Evolutionary conservation across 2,329 filamentous ascomycete genomes (phyloP).

Genomic region (Cladophialophora yegresii): DNA sequence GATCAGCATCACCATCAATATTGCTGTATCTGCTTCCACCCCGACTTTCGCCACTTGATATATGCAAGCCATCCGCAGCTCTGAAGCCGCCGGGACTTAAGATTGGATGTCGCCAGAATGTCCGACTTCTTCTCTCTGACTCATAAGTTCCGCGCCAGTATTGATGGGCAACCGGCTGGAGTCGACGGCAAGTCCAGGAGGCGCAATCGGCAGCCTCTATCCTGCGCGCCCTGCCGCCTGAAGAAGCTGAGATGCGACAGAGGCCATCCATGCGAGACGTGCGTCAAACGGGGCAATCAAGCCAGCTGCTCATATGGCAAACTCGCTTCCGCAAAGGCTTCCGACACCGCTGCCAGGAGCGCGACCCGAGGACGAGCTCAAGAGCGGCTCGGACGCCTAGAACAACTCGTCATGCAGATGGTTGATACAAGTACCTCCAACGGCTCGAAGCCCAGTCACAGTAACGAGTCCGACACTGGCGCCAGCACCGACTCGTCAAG

Average conservation of each 20-base stretch:
- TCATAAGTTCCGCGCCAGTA: conserved; percentile 54
- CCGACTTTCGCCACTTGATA: not conserved
- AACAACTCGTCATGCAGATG: conserved; percentile 35
- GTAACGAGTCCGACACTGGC: not conserved
- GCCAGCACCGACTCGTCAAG: not conserved
- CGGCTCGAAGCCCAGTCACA: not conserved
- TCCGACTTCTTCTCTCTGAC: conserved; percentile 32
- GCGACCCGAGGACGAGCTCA: conserved; percentile 26
- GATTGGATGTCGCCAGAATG: conserved; percentile 11
- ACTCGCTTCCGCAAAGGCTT: conserved; percentile 30
- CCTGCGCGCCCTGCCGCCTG: conserved; percentile 43
- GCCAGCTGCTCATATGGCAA: conserved; percentile 78
- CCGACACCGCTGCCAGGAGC: conserved; percentile 6
- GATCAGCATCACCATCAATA: not conserved
- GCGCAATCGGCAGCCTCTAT: conserved; percentile 86
- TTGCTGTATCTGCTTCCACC: not conserved
- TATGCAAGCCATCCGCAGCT: not conserved
- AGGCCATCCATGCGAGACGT: conserved; percentile 45
- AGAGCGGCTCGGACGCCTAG: conserved; percentile 33
- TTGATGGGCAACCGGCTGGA: conserved; percentile 59
- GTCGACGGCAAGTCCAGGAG: conserved; percentile 64
- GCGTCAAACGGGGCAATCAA: conserved; percentile 74
- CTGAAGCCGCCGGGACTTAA: not conserved
- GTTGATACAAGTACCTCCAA: conserved; percentile 24
- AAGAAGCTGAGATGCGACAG: conserved; percentile 49